Evolutionary conservation across 2,329 filamentous ascomycete genomes (phyloP).

Genomic region (Aschersonia sp.): DNA sequence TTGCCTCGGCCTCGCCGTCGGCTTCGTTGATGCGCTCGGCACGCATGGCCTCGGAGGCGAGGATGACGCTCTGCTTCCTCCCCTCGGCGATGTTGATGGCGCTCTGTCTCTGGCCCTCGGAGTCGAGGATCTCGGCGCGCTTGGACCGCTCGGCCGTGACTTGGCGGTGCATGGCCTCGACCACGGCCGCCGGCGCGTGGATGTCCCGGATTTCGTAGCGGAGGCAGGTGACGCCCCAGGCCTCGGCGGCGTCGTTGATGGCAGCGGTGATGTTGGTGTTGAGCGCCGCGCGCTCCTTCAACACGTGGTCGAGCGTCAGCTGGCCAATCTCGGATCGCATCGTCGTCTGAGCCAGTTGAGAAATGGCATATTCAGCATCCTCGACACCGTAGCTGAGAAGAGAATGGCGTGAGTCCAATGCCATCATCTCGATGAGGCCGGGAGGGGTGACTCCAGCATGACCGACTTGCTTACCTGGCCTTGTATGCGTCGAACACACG

Average conservation of each 20-base stretch:
- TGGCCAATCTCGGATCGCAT: conserved; percentile 99
- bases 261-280: conserved; percentile 98
- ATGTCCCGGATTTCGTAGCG: conserved; percentile 98
- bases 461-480: conserved; percentile 50
- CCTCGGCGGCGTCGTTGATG: conserved; percentile 94
- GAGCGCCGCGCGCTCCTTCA: conserved; percentile 90
- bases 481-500: conserved; percentile 97
- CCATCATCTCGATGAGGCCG: too few species aligned
- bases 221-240: conserved; percentile 92
- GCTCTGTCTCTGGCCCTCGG: conserved; percentile 89
- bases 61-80: conserved; percentile 89
- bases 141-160: conserved; percentile 96
- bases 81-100: conserved; percentile 99
- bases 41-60: conserved; percentile 82
- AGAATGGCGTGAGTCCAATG: neutral
- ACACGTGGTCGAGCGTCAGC: conserved; percentile 87
- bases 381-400: conserved; percentile 77
- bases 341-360: conserved; percentile 92
- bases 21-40: conserved; percentile 90
- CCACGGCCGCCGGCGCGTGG: conserved; percentile 83
- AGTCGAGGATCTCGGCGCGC: conserved; percentile 93
- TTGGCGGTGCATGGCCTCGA: conserved; percentile 96
- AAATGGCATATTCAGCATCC: conserved; percentile 97
- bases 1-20: conserved; percentile 86
- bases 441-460: too few species aligned